phyloP scores from a whole-genome alignment of 768 basidiomycete genomes.

The Xerocomellus dryophilus region DNA sequence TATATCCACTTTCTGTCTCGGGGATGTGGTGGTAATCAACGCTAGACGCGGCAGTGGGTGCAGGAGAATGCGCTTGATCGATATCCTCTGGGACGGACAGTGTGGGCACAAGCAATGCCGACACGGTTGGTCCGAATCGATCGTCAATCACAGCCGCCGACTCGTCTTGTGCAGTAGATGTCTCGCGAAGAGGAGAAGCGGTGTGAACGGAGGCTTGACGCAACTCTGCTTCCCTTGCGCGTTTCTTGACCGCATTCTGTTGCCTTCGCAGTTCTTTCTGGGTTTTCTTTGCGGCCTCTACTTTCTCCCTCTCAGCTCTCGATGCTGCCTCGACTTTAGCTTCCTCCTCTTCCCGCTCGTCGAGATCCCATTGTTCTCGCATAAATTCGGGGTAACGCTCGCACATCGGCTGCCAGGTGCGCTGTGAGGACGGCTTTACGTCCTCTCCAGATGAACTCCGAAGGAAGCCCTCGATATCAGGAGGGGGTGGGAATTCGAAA shows the following conservation, averaged over 20 bases:
- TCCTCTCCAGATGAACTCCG: constrained; percentile 32
- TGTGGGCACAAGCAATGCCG: constrained; percentile 27
- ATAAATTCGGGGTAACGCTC: constrained; percentile 87
- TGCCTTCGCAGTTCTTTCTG: constrained; percentile 48
- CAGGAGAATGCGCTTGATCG: constrained; percentile 46
- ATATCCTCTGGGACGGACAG: constrained; percentile 25
- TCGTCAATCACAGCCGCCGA: constrained; percentile 24
- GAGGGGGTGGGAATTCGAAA: constrained; percentile 77
- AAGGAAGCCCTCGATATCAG: constrained; percentile 70
- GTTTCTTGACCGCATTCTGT: constrained; percentile 52
- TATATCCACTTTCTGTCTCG: constrained; percentile 54
- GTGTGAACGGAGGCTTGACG: constrained; percentile 24
- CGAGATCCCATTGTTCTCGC: constrained; percentile 75
- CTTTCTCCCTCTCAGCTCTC: constrained; percentile 46
- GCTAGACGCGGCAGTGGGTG: constrained; percentile 49
- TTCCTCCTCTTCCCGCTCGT: constrained; percentile 73
- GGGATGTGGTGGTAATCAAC: constrained; percentile 39
- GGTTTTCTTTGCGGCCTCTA: constrained; percentile 33
- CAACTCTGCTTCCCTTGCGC: constrained; percentile 39
- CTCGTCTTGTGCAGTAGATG: constrained; percentile 31
- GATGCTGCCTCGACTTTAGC: constrained; percentile 45
- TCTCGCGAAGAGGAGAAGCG: constrained; percentile 27
- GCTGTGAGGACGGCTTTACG: constrained; percentile 28
- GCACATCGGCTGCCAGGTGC: constrained; percentile 73
- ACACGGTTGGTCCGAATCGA: constrained; percentile 24